Conservation (phyloP, 1,284 basidiomycete genomes). For the Trichosporon sp. region DNA sequence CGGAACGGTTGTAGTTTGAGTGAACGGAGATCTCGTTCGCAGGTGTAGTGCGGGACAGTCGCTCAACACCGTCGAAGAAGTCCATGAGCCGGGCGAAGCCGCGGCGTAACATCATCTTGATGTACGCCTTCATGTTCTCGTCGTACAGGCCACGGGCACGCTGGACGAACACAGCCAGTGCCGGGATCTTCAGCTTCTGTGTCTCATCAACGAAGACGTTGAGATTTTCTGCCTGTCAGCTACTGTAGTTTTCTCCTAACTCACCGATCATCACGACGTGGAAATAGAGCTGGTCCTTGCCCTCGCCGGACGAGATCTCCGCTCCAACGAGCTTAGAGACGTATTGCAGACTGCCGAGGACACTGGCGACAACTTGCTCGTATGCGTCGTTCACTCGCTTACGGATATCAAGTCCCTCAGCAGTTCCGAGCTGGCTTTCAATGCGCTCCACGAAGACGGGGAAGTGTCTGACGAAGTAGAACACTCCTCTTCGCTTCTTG, state of each 20-base stretch:
- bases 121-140: conserved; percentile 81
- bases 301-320: conserved; percentile 67
- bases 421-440: conserved; percentile 80
- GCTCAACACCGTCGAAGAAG: conserved; percentile 89
- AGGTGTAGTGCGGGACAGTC: conserved; percentile 76
- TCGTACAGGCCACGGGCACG: conserved; percentile 82
- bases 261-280: conserved; percentile 91
- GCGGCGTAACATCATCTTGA: conserved; percentile 81
- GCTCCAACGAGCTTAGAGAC: conserved; percentile 88
- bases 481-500: conserved; percentile 85
- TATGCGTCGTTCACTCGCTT: conserved; percentile 78
- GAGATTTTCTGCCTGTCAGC: conserved; percentile 77
- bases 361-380: conserved; percentile 79
- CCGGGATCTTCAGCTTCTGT: conserved; percentile 61
- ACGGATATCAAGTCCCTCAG: conserved; percentile 76
- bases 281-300: conserved; percentile 95
- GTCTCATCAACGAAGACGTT: conserved; percentile 86
- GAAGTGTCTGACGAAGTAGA: conserved; percentile 91
- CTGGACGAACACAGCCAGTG: conserved; percentile 69
- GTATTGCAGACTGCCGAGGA: conserved; percentile 90
- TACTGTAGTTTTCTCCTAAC: conserved; percentile 45
- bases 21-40: conserved; percentile 78
- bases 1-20: conserved; percentile 72
- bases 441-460: conserved; percentile 82
- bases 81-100: conserved; percentile 89